Evolutionary conservation across 805 yeast genomes (phyloP).

Genomic region (Groenewaldozyma salmanticensis): DNA sequence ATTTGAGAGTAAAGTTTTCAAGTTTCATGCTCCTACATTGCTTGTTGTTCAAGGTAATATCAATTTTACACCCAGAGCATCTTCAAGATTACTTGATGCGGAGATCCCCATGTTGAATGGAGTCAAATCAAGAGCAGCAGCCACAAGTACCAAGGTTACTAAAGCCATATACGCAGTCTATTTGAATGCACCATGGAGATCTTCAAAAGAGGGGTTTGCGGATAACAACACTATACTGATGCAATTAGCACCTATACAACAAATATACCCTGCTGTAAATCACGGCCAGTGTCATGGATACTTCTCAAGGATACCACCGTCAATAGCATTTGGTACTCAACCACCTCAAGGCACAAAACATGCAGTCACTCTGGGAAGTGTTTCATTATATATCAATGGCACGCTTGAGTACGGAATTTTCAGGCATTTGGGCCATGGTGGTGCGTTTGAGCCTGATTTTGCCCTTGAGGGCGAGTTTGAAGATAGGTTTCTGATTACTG

Average conservation of each 20-base stretch:
- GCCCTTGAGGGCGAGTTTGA: constrained; percentile 41
- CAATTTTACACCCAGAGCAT: constrained; percentile 12
- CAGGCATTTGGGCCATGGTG: constrained; percentile 55
- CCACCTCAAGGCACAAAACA: constrained; percentile 37
- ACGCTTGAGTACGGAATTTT: constrained; percentile 74
- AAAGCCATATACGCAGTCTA: constrained; percentile 54
- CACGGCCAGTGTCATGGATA: constrained; percentile 39
- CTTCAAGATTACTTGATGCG: constrained; percentile 16
- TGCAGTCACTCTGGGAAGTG: constrained; percentile 52
- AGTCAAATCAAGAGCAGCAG: constrained; percentile 8
- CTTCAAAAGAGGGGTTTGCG: constrained; percentile 68
- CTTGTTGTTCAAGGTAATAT: constrained; percentile 56
- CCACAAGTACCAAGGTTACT: constrained; percentile 23
- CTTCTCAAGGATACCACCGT: constrained; percentile 51
- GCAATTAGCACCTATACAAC: constrained; percentile 59
- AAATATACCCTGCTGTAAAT: constrained; percentile 33
- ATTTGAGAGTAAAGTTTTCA: constrained; percentile 70
- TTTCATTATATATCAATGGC: constrained; percentile 69
- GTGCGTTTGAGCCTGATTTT: constrained; percentile 34
- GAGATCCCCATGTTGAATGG: constrained; percentile 16
- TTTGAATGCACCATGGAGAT: constrained; percentile 67
- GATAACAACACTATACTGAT: constrained; percentile 46
- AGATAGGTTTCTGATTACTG: constrained; percentile 58
- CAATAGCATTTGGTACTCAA: constrained; percentile 67
- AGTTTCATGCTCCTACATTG: constrained; percentile 85